Evolutionary conservation across 2,329 filamentous ascomycete species (phyloP).

Genomic region (Aspergillus alliaceus): DNA sequence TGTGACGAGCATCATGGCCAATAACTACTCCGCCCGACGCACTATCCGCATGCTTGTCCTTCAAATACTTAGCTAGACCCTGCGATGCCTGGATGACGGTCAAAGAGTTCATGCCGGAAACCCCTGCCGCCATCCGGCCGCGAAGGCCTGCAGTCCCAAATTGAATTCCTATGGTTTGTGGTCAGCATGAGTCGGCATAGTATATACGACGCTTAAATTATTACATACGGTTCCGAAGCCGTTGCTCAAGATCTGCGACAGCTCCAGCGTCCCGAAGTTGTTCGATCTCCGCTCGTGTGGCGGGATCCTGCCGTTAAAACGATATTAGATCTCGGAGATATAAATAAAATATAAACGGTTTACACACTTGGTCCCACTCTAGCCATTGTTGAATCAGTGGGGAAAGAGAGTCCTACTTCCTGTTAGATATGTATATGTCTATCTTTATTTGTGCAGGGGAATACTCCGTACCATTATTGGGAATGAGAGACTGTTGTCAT

Average conservation of each 20-base stretch:
- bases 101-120: constrained; percentile 60
- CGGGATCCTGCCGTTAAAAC: constrained; percentile 42
- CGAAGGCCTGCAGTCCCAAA: constrained; percentile 65
- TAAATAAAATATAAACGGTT: not conserved
- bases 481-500: not conserved
- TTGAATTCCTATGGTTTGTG: constrained; percentile 48
- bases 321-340: not conserved
- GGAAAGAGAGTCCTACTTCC: constrained; percentile 32
- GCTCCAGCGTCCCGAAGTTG: constrained; percentile 49
- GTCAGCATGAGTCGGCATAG: constrained; percentile 11
- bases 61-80: constrained; percentile 62
- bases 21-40: constrained; percentile 56
- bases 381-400: constrained; percentile 57
- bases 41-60: constrained; percentile 44
- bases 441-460: too few relatives aligned
- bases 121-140: constrained; percentile 66
- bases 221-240: constrained; percentile 50
- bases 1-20: constrained; percentile 63
- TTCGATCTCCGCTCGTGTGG: constrained; percentile 56
- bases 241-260: constrained; percentile 51
- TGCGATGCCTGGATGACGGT: constrained; percentile 65
- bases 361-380: constrained; percentile 52
- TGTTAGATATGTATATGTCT: not conserved
- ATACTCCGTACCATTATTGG: not conserved
- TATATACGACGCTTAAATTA: constrained; percentile 1